These are phyloP conservation scores for Juncus inflexus DNA, from an alignment of 176 grass and related monocot species.

Conservation along the genomic window DNA sequence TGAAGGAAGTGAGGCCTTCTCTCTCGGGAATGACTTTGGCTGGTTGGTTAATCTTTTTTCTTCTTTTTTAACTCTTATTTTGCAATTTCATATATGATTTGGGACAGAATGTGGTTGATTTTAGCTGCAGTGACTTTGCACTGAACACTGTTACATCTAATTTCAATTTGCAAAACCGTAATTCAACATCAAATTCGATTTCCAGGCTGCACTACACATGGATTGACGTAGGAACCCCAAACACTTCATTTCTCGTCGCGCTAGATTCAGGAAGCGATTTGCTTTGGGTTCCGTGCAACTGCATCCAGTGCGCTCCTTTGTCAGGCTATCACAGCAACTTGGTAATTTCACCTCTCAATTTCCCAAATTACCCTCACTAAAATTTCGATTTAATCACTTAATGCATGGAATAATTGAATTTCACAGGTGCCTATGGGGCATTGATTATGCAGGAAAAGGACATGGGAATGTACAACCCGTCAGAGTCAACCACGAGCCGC, in stretches of 20 bases:
- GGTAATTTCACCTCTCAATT: slow-evolving; percentile 41
- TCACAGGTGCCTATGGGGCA: slow-evolving; percentile 98
- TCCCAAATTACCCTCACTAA: neutral
- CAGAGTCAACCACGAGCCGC: slow-evolving; percentile 76
- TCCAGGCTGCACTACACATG: slow-evolving; percentile 89
- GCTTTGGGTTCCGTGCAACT: slow-evolving; percentile 95
- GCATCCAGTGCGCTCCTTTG: slow-evolving; percentile 81
- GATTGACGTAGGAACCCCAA: slow-evolving; percentile 88
- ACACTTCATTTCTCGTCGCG: slow-evolving; percentile 78
- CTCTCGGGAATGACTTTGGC: slow-evolving; percentile 58
- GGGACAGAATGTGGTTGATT: neutral
- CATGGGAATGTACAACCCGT: slow-evolving; percentile 79
- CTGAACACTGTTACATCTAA: neutral
- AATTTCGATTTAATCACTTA: slow-evolving; percentile 3
- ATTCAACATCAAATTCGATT: neutral
- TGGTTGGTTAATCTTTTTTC: slow-evolving; percentile 45
- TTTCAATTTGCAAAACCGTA: slow-evolving; percentile 1
- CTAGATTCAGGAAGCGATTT: slow-evolving; percentile 96
- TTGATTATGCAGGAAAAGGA: slow-evolving; percentile 99
- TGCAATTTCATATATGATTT: slow-evolving; percentile 12
- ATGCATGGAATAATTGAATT: slow-evolving; percentile 64
- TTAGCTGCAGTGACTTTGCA: neutral
- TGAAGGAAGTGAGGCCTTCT: slow-evolving; percentile 47
- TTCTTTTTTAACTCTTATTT: slow-evolving; percentile 7
- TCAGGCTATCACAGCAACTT: slow-evolving; percentile 73